A percentile compares a stretch with the other conserved stretches of the same genome.
These are phyloP conservation scores for Phycomyces blakesleeanus DNA, from an alignment of 192 early-diverging fungal genomes.

Conservation along the genomic window DNA sequence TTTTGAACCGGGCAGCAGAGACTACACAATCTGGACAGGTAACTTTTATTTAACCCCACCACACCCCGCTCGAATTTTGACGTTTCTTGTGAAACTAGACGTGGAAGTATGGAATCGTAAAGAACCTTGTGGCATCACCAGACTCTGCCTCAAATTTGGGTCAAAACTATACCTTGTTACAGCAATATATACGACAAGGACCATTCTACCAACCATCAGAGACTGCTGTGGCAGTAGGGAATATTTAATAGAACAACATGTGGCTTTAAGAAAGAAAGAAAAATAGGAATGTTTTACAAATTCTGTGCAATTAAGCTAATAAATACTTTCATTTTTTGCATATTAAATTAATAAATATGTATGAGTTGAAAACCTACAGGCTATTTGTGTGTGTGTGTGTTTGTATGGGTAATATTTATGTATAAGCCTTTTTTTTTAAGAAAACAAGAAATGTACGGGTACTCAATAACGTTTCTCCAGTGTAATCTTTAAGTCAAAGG, in stretches of 20 bases:
- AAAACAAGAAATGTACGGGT: too few relatives aligned
- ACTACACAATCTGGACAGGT: slow-evolving; percentile 33
- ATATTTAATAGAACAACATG: slow-evolving; percentile 10
- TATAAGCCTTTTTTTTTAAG: too few relatives aligned
- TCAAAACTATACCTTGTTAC: slow-evolving; percentile 16
- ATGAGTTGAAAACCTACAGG: too few relatives aligned
- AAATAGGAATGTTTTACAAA: too few relatives aligned
- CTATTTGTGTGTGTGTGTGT: too few relatives aligned
- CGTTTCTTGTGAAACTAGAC: slow-evolving; percentile 11
- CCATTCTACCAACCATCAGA: slow-evolving; percentile 27
- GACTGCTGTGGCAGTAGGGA: slow-evolving; percentile 33
- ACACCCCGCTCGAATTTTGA: not conserved
- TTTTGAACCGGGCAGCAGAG: slow-evolving; percentile 37
- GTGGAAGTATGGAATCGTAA: slow-evolving; percentile 40
- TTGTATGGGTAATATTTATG: too few relatives aligned
- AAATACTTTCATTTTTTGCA: too few relatives aligned
- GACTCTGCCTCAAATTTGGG: slow-evolving; percentile 18
- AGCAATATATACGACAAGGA: slow-evolving; percentile 36
- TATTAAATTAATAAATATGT: too few relatives aligned
- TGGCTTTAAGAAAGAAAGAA: too few relatives aligned
- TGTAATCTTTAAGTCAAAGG: too few relatives aligned
- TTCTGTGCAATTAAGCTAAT: too few relatives aligned
- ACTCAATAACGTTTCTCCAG: too few relatives aligned
- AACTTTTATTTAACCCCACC: not conserved
- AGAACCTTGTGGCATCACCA: slow-evolving; percentile 13